A percentile compares a stretch with the other conserved stretches of the same genome.
Evolutionary conservation across 2,329 filamentous ascomycete genomes (phyloP).

Genomic region (Orbilia ellipsospora): DNA sequence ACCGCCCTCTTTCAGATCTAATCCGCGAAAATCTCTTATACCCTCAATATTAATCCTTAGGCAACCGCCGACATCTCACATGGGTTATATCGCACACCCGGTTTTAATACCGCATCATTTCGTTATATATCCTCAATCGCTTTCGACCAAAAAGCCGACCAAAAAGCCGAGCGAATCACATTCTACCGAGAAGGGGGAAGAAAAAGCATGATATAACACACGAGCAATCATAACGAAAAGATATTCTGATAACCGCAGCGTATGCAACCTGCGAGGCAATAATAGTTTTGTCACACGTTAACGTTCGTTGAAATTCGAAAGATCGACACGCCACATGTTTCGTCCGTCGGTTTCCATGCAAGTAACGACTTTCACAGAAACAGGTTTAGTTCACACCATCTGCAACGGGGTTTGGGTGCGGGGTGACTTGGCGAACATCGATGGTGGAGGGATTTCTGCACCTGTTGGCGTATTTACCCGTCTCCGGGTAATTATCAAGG

Average conservation of each 20-base stretch:
- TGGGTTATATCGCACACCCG: constrained; percentile 20
- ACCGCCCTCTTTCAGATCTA: not conserved
- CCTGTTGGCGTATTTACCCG: constrained; percentile 44
- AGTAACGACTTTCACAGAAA: not conserved
- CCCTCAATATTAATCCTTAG: constrained; percentile 13
- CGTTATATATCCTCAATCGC: constrained; percentile 11
- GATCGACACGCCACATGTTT: constrained; percentile 55
- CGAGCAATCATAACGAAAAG: not conserved
- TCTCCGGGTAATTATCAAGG: constrained; percentile 33
- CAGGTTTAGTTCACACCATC: constrained; percentile 14
- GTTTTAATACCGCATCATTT: constrained; percentile 48
- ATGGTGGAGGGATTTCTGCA: constrained; percentile 43
- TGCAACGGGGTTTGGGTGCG: constrained; percentile 50
- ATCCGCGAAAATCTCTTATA: constrained; percentile 9
- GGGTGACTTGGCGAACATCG: constrained; percentile 32
- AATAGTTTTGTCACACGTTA: constrained; percentile 17
- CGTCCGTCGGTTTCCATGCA: constrained; percentile 13
- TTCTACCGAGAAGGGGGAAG: not conserved
- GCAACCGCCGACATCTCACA: constrained; percentile 27
- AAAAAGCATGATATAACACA: constrained; percentile 30
- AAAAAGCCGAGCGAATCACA: constrained; percentile 40
- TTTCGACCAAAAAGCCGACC: constrained; percentile 14
- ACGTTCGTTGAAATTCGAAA: not conserved
- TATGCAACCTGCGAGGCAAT: constrained; percentile 15
- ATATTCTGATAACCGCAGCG: constrained; percentile 25